phyloP scores from a whole-genome alignment of 768 basidiomycete genomes.

The Hypholoma sublateritium region DNA sequence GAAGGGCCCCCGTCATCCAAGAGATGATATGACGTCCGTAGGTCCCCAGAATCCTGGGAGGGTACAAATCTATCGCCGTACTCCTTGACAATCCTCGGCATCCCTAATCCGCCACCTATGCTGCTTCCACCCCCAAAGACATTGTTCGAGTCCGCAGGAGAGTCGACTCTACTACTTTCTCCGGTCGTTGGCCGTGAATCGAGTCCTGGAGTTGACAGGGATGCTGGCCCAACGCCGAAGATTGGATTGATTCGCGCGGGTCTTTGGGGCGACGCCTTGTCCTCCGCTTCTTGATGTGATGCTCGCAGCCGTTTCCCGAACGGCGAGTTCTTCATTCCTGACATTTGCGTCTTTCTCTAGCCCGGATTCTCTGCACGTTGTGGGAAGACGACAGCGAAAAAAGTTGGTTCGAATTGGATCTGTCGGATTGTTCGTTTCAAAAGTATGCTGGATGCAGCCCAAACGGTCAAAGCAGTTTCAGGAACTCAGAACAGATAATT shows the following conservation, averaged over 20 bases:
- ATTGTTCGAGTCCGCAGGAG: slow-evolving; percentile 14
- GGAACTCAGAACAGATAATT: not conserved
- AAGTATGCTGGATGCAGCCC: too few relatives aligned
- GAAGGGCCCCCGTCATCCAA: slow-evolving; percentile 55
- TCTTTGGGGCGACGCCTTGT: slow-evolving; percentile 4
- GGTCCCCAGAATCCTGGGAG: slow-evolving; percentile 58
- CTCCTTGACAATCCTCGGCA: slow-evolving; percentile 35
- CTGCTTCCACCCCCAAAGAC: slow-evolving; percentile 1
- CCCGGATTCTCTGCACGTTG: not conserved
- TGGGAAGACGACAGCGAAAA: not conserved
- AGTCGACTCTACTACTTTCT: slow-evolving; percentile 41
- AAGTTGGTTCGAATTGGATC: slow-evolving; percentile 3
- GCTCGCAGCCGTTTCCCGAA: slow-evolving; percentile 84
- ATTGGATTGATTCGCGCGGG: slow-evolving; percentile 36
- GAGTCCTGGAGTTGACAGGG: slow-evolving; percentile 47
- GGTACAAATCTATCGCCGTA: slow-evolving; percentile 74
- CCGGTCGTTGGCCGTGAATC: slow-evolving; percentile 53
- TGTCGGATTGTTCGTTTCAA: not conserved
- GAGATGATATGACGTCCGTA: slow-evolving; percentile 68
- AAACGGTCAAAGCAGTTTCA: not conserved
- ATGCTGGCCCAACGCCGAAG: slow-evolving; percentile 43
- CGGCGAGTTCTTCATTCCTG: slow-evolving; percentile 79
- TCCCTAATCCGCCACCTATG: not conserved
- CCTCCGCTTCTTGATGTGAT: slow-evolving; percentile 58
- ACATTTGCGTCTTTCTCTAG: slow-evolving; percentile 42